These are phyloP conservation scores for Pterocarpus santalinus DNA, from an alignment of 306 rosid species.

Conservation along the genomic window DNA sequence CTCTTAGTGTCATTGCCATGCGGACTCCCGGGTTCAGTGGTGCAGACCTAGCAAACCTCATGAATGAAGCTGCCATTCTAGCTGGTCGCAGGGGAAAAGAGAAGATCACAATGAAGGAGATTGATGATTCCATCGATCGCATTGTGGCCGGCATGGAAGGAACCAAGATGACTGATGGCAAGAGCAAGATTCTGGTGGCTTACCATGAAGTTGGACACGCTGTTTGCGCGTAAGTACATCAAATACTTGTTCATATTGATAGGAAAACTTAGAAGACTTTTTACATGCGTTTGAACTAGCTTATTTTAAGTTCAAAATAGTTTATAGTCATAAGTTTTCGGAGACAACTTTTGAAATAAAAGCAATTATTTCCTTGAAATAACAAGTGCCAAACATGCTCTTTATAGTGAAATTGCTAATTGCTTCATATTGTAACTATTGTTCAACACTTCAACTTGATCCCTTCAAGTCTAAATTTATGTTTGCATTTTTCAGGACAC, in stretches of 20 bases:
- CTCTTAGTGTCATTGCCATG: constrained; percentile 69
- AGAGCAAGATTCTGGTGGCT: constrained; percentile 77
- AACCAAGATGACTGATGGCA: constrained; percentile 83
- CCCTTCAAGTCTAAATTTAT: constrained; percentile 18
- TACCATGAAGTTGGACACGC: constrained; percentile 92
- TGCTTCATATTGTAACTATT: neutral
- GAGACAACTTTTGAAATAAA: too few relatives aligned
- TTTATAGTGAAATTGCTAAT: neutral
- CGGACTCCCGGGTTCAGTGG: constrained; percentile 82
- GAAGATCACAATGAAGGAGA: constrained; percentile 65
- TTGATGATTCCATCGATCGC: constrained; percentile 77
- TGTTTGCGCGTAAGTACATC: constrained; percentile 76
- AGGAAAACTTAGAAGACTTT: neutral
- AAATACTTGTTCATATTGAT: constrained; percentile 1
- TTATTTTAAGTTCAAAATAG: neutral
- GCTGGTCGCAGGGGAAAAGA: constrained; percentile 77
- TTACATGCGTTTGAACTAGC: neutral
- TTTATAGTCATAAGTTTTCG: neutral
- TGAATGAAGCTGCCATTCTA: constrained; percentile 88
- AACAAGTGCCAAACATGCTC: too few relatives aligned
- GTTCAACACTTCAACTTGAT: neutral
- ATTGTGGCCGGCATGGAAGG: constrained; percentile 92
- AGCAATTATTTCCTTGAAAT: too few relatives aligned
- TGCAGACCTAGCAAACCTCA: constrained; percentile 82
- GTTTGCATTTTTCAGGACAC: constrained; percentile 53